Percentiles rank a stretch among this genome's conserved stretches.
These are phyloP conservation scores for Cladophialophora immunda DNA, from an alignment of 2,329 filamentous ascomycete species.

Conservation along the genomic window DNA sequence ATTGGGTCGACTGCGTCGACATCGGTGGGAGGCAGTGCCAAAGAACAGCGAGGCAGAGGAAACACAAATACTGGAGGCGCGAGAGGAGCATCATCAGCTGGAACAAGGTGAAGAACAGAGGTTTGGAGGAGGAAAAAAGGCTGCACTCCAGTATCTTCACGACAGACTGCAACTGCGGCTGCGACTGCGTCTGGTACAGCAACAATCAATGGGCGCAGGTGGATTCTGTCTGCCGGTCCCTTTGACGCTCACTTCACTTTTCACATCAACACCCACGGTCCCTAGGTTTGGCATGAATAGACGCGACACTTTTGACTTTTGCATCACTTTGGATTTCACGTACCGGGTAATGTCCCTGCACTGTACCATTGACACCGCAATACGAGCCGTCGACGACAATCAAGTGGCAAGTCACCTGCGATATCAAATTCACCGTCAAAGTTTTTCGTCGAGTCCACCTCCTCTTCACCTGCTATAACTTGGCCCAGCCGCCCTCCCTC, in stretches of 20 bases:
- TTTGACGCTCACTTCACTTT: constrained; percentile 32
- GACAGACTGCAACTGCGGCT: constrained; percentile 6
- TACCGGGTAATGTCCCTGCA: constrained; percentile 39
- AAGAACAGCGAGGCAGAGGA: neutral
- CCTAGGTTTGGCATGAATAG: constrained; percentile 37
- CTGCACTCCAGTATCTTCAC: neutral
- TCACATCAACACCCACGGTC: constrained; percentile 6
- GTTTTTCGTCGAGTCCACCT: neutral
- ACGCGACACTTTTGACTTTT: constrained; percentile 32
- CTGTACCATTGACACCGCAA: constrained; percentile 39
- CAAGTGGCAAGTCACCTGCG: constrained; percentile 26
- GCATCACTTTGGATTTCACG: constrained; percentile 36
- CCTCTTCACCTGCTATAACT: neutral
- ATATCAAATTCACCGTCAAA: neutral
- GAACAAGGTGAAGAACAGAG: constrained; percentile 9
- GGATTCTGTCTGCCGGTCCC: constrained; percentile 15
- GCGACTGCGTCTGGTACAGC: constrained; percentile 15
- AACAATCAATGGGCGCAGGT: constrained; percentile 29
- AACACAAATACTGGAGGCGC: neutral
- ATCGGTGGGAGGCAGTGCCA: constrained; percentile 5
- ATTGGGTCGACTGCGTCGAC: neutral
- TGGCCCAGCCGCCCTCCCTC: neutral
- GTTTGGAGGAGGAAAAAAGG: constrained; percentile 6
- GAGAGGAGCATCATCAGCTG: neutral
- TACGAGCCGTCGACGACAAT: constrained; percentile 41